Evolutionary conservation across 352 stramenopile genomes (phyloP), one percentile per base, ranked within the genome.

Genomic region (Phytophthora tentaculata): DNA sequence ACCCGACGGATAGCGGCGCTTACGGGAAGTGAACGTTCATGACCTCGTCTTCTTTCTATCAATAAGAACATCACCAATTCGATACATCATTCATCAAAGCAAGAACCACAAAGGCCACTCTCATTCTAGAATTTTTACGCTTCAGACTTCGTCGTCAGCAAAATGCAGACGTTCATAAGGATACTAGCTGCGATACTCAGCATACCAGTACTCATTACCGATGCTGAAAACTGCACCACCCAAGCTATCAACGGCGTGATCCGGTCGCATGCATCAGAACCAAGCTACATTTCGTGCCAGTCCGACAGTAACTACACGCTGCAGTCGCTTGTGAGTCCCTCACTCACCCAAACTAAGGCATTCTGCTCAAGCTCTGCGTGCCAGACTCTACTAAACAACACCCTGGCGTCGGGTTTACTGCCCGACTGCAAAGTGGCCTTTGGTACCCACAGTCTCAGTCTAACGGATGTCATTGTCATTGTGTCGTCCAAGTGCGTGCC

Each of bases 321-420:
- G 43, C 14, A 65, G 55, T 39, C 64, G 4, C 54, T 65, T 16
- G 12, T 17, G 9, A 24, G 14, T 28, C 64, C 59, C 2, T 64
- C 54, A 16, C 23, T 39, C 23, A 53, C 43, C 19, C 64, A 73
- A 19, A 64, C 28, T 14, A 22, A 17, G 8, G 64, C 24, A 12
- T 67, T 73, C 29, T 76, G 69, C 35, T 20, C 55, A 32, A 76
- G 69, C 22, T 64, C 43, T 24, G 69, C 69, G 5, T 76, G 69
- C 23, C 69, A 70, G 49, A n/a, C 45, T 35, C 20, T 71, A 20
- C 51, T 77, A 14, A 61, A 47, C 24, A 20, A 43, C 8, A 74
- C 44, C 9, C 22, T 68, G 35, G 26, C 37, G 0, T 57, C 51
- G 1, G 47, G 52, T 43, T 13, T 64, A 12, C 17, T 77, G 6